phyloP scores from a whole-genome alignment of 495 filamentous ascomycete genomes.

The Trichoderma gamsii region DNA sequence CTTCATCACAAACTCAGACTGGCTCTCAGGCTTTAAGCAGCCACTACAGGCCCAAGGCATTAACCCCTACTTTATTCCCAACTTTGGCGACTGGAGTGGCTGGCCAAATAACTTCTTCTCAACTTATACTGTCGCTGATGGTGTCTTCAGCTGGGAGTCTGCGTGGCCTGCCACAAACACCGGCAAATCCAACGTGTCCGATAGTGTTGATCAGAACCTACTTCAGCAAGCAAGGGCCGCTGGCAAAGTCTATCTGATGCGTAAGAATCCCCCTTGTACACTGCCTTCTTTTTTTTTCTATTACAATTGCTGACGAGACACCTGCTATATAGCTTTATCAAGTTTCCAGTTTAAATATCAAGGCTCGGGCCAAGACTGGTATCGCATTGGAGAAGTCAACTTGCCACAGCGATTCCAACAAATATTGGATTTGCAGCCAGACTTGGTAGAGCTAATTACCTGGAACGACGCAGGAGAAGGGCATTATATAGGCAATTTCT shows the following conservation, averaged over 20 bases:
- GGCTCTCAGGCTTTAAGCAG: not conserved
- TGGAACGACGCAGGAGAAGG: conserved; percentile 33
- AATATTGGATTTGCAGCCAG: conserved; percentile 20
- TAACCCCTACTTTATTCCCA: conserved; percentile 17
- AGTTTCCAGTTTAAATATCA: conserved; percentile 34
- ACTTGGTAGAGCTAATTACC: conserved; percentile 24
- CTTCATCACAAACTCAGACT: not conserved
- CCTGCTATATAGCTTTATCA: conserved; percentile 16
- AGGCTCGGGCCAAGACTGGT: conserved; percentile 24
- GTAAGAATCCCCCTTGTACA: conserved; percentile 18
- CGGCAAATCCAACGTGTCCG: conserved; percentile 17
- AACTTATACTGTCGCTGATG: conserved; percentile 23
- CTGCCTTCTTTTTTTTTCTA: not conserved
- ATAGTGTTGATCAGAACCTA: conserved; percentile 22
- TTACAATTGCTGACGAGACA: not conserved
- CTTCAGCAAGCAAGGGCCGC: conserved; percentile 21
- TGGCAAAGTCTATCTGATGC: conserved; percentile 31
- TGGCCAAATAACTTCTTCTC: conserved; percentile 6
- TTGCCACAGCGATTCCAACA: conserved; percentile 26
- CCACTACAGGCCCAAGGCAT: not conserved
- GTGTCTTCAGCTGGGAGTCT: conserved; percentile 33
- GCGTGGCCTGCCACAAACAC: conserved; percentile 27
- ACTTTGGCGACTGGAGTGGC: conserved; percentile 17
- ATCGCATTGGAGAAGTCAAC: conserved; percentile 34
- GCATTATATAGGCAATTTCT: conserved; percentile 39